Percentiles rank a stretch among this genome's conserved stretches.
Evolutionary conservation across 805 yeast genomes (phyloP).

Genomic region (Kazachstania taianensis): DNA sequence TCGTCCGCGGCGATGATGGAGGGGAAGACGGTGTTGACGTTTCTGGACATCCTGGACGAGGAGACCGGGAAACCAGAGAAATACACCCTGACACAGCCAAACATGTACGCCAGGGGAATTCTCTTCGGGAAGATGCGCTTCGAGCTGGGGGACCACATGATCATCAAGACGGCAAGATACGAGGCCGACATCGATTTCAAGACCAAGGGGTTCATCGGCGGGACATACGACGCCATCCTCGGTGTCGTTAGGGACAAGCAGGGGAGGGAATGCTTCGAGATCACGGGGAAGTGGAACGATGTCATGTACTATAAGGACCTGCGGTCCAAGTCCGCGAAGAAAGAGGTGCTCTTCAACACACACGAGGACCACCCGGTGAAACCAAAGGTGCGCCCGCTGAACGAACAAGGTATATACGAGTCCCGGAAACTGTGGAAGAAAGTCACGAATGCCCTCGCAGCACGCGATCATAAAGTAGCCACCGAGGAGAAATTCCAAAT

Average conservation of each 20-base stretch:
- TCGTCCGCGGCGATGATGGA: conserved; percentile 98
- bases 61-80: conserved; percentile 44
- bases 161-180: conserved; percentile 52
- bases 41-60: conserved; percentile 47
- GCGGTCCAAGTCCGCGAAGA: conserved; percentile 32
- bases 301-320: conserved; percentile 57
- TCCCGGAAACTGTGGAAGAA: conserved; percentile 75
- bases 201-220: conserved; percentile 88
- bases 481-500: conserved; percentile 82
- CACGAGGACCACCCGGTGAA: conserved; percentile 37
- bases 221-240: conserved; percentile 80
- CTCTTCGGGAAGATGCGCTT: conserved; percentile 81
- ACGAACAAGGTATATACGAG: conserved; percentile 73
- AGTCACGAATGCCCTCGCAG: conserved; percentile 72
- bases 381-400: conserved; percentile 69
- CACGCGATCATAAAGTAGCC: conserved; percentile 70
- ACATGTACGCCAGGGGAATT: conserved; percentile 89
- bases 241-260: conserved; percentile 53
- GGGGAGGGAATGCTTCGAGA: conserved; percentile 49
- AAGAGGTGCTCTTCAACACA: conserved; percentile 51
- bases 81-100: conserved; percentile 87
- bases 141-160: conserved; percentile 88
- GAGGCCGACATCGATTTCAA: conserved; percentile 85
- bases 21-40: conserved; percentile 64
- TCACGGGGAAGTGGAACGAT: conserved; percentile 92